Conservation (phyloP, 2,329 filamentous ascomycete species). For the Achaetomium macrosporum region DNA sequence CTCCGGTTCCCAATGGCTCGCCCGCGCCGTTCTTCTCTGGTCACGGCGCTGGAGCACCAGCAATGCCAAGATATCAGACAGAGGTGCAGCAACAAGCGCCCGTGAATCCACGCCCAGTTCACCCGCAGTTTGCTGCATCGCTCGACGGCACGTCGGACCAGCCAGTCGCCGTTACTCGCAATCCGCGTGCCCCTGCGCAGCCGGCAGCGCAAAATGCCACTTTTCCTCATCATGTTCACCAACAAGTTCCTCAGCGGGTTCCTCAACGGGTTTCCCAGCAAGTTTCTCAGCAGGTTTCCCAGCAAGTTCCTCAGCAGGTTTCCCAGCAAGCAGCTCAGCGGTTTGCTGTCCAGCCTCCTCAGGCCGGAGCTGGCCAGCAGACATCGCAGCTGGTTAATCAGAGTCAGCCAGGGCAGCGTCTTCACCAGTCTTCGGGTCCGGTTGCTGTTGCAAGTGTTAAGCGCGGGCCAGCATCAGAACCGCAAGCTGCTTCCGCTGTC, state of each 20-base stretch:
- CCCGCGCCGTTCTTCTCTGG: slow-evolving; percentile 10
- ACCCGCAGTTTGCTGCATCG: slow-evolving; percentile 15
- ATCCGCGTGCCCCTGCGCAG: slow-evolving; percentile 12
- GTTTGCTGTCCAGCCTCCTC: background rate
- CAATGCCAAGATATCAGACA: slow-evolving; percentile 7
- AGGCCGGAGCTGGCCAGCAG: slow-evolving; percentile 1
- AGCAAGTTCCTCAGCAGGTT: slow-evolving; percentile 3
- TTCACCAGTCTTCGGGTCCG: background rate
- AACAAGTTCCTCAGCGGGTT: slow-evolving; percentile 13
- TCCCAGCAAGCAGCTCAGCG: slow-evolving; percentile 11
- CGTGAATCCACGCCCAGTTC: slow-evolving; percentile 1
- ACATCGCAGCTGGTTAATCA: slow-evolving; percentile 1
- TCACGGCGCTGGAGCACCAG: slow-evolving; percentile 1
- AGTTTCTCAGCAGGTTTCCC: background rate
- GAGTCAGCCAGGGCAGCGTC: slow-evolving; percentile 4
- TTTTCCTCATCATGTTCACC: slow-evolving; percentile 17
- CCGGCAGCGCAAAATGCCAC: slow-evolving; percentile 8
- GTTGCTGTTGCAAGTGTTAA: slow-evolving; percentile 11
- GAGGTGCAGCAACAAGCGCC: slow-evolving; percentile 13
- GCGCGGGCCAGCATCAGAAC: slow-evolving; percentile 11
- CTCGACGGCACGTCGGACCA: slow-evolving; percentile 17
- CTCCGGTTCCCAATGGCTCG: slow-evolving; percentile 8
- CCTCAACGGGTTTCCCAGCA: slow-evolving; percentile 11
- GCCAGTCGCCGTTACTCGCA: slow-evolving; percentile 6
- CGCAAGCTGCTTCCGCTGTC: slow-evolving; percentile 4